Evolutionary conservation across 2,329 filamentous ascomycete genomes (phyloP).

Genomic region (Nigrospora sphaerica): DNA sequence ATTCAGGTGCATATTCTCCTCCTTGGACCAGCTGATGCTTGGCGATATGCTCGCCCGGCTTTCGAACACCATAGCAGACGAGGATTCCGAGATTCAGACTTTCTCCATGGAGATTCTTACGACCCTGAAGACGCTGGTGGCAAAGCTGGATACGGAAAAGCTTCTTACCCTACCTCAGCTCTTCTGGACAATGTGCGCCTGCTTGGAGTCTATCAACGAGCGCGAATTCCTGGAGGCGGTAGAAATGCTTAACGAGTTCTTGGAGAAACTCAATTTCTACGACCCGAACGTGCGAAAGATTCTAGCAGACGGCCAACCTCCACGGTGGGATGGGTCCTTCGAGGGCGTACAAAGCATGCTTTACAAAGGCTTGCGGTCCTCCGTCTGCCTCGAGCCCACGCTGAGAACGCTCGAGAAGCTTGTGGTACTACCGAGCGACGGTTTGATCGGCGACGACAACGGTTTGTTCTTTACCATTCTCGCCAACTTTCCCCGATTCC

Average conservation of each 20-base stretch:
- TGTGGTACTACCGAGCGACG: constrained; percentile 69
- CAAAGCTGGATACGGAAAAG: constrained; percentile 71
- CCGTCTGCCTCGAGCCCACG: constrained; percentile 70
- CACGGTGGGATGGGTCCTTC: constrained; percentile 83
- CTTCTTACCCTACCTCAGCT: constrained; percentile 87
- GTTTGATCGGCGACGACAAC: constrained; percentile 73
- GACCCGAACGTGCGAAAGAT: constrained; percentile 61
- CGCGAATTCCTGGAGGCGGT: constrained; percentile 87
- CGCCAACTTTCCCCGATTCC: constrained; percentile 83
- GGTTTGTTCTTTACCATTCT: constrained; percentile 80
- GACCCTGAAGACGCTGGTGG: constrained; percentile 85
- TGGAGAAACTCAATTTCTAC: constrained; percentile 76
- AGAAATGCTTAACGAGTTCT: constrained; percentile 81
- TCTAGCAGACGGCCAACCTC: constrained; percentile 71
- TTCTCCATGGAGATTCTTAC: constrained; percentile 98
- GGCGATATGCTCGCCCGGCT: constrained; percentile 93
- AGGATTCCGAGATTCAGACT: constrained; percentile 87
- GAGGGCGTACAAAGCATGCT: constrained; percentile 79
- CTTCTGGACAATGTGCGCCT: constrained; percentile 97
- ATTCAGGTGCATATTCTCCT: constrained; percentile 87
- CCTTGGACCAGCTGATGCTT: constrained; percentile 86
- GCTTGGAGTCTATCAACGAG: constrained; percentile 94
- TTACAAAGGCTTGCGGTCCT: constrained; percentile 89
- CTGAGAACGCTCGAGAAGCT: constrained; percentile 73
- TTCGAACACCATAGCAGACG: constrained; percentile 94